Base-by-base conservation (phyloP, 768 basidiomycete species). In the Boletellus ananiceps region DNA sequence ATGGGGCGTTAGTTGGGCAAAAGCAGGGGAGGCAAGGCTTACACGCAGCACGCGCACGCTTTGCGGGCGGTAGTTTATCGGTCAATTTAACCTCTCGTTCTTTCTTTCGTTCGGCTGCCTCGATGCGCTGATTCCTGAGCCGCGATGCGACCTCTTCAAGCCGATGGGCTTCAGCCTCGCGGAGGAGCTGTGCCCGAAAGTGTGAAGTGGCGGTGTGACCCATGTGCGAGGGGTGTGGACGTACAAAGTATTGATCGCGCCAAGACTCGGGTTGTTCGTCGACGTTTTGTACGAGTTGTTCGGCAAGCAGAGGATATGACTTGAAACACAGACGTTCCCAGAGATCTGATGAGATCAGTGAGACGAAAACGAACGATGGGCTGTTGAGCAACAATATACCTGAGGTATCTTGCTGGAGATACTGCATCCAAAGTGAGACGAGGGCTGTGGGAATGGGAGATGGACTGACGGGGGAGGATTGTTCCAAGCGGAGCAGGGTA, bases 61-160 rank as follows among this genome's bases (percentile, higher is more conserved):
- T 89, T 25, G 75, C 56, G 18, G 80, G 82, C 23, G 86, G 86
- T 13, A 86, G 56, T 54, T 71, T 77, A 65, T 87, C 85, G 15
- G 86, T 90, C 45, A 83, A 58, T 64, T 88, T 89, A 50, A 92
- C 78, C 66, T 85, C 82, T 50, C 81, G 76, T 66, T 86, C 85
- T 65, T 77, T 87, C 72, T 85, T 89, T 54, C 82, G 82, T 61
- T 84, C 82, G 33, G 83, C 85, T 11, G 78, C 84, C 63, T 84
- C 82, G 59, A 79, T 74, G 16, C 86, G 81, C 58, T 84, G 80
- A 40, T 67, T 78, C 53, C 85, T 81, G 55, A 91, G 72, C 55
- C 76, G 82, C 37, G 72, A 73, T 27, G 79, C 78, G 11, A 79
- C 71, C 62, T 81, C 79, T 63, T 88, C 83, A 23, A 90, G 67